These are phyloP conservation scores for Sugiyamaella qingdaonensis DNA, from an alignment of 805 yeast genomes.

Conservation along the genomic window DNA sequence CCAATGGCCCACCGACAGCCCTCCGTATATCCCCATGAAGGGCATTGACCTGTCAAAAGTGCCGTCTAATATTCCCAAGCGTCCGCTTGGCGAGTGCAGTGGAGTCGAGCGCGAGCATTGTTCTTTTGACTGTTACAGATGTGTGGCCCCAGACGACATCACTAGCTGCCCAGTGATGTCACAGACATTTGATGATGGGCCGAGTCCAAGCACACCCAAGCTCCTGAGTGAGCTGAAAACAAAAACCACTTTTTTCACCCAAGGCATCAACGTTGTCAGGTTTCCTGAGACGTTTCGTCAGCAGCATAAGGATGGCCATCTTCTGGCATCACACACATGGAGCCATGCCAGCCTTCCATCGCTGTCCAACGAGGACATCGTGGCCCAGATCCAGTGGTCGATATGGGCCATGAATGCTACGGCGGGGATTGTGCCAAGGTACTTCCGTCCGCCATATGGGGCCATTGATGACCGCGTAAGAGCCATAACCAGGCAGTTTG, in stretches of 20 bases:
- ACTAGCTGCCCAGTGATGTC: conserved; percentile 67
- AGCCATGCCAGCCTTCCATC: conserved; percentile 80
- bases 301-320: conserved; percentile 60
- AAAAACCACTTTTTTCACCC: conserved; percentile 75
- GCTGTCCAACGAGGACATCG: conserved; percentile 70
- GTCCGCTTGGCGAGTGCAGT: conserved; percentile 51
- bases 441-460: conserved; percentile 97
- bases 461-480: conserved; percentile 87
- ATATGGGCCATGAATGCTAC: conserved; percentile 98
- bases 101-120: conserved; percentile 50
- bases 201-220: conserved; percentile 63
- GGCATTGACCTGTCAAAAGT: conserved; percentile 49
- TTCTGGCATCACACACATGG: conserved; percentile 90
- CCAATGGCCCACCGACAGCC: conserved; percentile 82
- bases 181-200: conserved; percentile 96
- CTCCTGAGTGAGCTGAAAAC: conserved; percentile 51
- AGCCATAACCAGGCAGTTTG: conserved; percentile 73
- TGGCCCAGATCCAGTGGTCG: conserved; percentile 91
- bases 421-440: conserved; percentile 77
- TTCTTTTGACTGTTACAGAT: conserved; percentile 81
- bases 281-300: conserved; percentile 67
- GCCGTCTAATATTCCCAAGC: conserved; percentile 40
- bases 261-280: conserved; percentile 76
- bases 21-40: conserved; percentile 82
- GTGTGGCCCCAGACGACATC: conserved; percentile 73